These are phyloP conservation scores for Suhomyces emberorum DNA, from an alignment of 805 yeast species.

Conservation along the genomic window DNA sequence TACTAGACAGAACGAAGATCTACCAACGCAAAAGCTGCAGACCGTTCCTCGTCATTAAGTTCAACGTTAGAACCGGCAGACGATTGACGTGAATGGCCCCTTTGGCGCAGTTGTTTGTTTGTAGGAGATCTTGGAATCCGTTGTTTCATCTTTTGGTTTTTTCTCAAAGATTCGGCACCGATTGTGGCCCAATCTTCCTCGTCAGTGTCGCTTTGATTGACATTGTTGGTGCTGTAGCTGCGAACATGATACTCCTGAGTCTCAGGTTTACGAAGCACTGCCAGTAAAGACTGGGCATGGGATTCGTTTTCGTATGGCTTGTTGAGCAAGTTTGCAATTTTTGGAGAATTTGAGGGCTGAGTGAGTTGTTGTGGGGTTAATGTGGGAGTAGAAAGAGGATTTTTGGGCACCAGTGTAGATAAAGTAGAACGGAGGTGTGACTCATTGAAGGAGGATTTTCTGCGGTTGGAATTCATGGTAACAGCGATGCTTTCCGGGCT, in stretches of 20 bases:
- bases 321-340: constrained; percentile 13
- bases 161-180: constrained; percentile 70
- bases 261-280: constrained; percentile 5
- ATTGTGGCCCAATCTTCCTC: constrained; percentile 96
- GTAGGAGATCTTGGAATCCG: constrained; percentile 9
- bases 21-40: constrained; percentile 65
- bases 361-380: constrained; percentile 1
- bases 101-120: constrained; percentile 1
- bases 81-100: constrained; percentile 6
- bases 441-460: constrained; percentile 43
- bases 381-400: constrained; percentile 3
- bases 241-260: neutral
- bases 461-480: constrained; percentile 13
- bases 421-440: constrained; percentile 42
- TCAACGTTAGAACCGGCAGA: constrained; percentile 9
- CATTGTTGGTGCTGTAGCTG: neutral
- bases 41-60: constrained; percentile 39
- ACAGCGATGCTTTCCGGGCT: constrained; percentile 10
- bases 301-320: constrained; percentile 7
- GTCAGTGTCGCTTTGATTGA: constrained; percentile 68
- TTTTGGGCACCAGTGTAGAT: constrained; percentile 18
- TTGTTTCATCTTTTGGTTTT: constrained; percentile 12
- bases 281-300: constrained; percentile 10
- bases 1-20: constrained; percentile 36
- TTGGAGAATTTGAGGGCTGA: constrained; percentile 8